These are phyloP conservation scores for Dicorynia guianensis DNA, from an alignment of 306 rosid genomes.

Conservation along the genomic window DNA sequence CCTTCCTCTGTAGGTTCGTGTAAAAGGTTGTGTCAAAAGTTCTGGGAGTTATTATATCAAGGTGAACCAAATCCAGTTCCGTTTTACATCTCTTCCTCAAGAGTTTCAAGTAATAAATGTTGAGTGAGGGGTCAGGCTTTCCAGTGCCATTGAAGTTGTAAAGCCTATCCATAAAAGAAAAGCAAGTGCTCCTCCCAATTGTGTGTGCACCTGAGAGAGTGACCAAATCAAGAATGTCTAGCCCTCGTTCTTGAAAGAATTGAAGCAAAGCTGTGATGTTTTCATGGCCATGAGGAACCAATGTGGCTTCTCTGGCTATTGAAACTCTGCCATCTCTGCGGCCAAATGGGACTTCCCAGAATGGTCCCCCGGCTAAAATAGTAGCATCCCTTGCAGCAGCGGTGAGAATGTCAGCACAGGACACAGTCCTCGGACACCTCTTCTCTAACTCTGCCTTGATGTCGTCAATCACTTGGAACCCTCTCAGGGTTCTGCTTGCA, in stretches of 20 bases:
- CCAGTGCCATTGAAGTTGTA: conserved; percentile 58
- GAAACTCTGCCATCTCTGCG: conserved; percentile 76
- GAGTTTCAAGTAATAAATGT: conserved; percentile 51
- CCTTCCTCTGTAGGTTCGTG: conserved; percentile 69
- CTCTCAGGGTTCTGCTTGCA: conserved; percentile 74
- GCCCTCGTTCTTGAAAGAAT: conserved; percentile 56
- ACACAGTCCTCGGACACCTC: conserved; percentile 79
- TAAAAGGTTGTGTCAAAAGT: conserved; percentile 70
- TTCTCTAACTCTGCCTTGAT: conserved; percentile 70
- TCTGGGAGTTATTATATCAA: conserved; percentile 76
- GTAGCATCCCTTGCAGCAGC: conserved; percentile 92
- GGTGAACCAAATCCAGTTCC: conserved; percentile 53
- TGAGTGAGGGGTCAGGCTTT: conserved; percentile 75
- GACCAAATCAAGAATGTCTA: conserved; percentile 79
- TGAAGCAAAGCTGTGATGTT: conserved; percentile 62
- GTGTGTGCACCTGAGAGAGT: conserved; percentile 89
- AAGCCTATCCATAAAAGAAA: conserved; percentile 59
- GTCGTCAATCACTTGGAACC: conserved; percentile 74
- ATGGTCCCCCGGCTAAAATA: conserved; percentile 80
- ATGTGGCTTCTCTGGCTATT: conserved; percentile 64
- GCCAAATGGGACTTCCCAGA: conserved; percentile 92
- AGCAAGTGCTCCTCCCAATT: conserved; percentile 76
- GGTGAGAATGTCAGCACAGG: conserved; percentile 89
- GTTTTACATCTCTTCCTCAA: conserved; percentile 61
- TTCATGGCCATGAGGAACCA: conserved; percentile 87